Evolutionary conservation across 352 stramenopile species (phyloP), one percentile per base, ranked within the genome.

Genomic region (Phytophthora citrophthora): DNA sequence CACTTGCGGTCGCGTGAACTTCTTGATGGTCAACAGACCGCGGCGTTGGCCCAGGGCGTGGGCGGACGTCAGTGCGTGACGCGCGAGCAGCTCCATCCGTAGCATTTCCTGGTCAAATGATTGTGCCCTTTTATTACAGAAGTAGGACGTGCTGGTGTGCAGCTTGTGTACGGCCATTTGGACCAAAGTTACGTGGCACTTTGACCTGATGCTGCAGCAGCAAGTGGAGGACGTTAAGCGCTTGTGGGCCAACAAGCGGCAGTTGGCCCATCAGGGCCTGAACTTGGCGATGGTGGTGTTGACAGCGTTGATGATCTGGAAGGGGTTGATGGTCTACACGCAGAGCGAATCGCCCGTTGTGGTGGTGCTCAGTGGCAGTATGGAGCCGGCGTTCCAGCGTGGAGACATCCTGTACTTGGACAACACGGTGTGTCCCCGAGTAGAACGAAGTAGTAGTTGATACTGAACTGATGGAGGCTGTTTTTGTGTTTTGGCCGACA

Each of bases 241-340:
- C 70, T 89, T 99, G 40, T 99, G 97, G 96, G 90, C 89, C 55
- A 99, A 99, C 83, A 99, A 99, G 83, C 91, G 97, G 34, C 93
- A 98, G 80, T 75, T 99, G 40, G 77, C 91, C 50, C 98, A 99
- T 76, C 97, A 99, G 79, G 77, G 88, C 29, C 86, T 99, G 34
- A 99, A 99, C 80, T 83, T 99, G 54, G 95, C 95, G 51, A 98
- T 99, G 95, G 98, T 99, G 70, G 95, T 99, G 57, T 97, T 99
- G 66, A 98, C 90, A 40, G 97, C 97, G 40, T 81, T 99, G 39
- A 99, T 99, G 97, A 99, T 99, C 71, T 99, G 97, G 97, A 99
- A 99, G 70, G 94, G 88, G 36, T 86, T 99, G 51, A 99, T 99
- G 95, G 91, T 98, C 52, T 89, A 96, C 51, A 99, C 97, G 34